Percentiles rank a stretch among this genome's conserved stretches.
phyloP scores from a whole-genome alignment of 208 protist genomes.

The Entamoeba nuttalli region DNA sequence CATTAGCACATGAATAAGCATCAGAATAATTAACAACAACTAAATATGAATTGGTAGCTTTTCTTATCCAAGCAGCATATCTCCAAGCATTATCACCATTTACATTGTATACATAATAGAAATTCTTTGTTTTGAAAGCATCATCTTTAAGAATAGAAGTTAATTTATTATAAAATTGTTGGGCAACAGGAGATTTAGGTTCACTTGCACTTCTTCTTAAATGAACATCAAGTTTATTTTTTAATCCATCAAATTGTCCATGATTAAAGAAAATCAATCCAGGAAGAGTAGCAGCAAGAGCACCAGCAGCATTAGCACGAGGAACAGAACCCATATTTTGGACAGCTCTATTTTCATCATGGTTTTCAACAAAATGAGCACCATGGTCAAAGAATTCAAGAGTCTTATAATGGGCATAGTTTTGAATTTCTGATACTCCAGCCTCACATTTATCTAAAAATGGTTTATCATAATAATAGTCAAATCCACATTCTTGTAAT shows the following conservation, averaged over 20 bases:
- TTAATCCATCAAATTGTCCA: slow-evolving; percentile 11
- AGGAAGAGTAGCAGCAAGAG: slow-evolving; percentile 5
- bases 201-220: slow-evolving; percentile 3
- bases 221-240: slow-evolving; percentile 11
- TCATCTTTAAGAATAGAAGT: background rate
- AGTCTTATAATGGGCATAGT: background rate
- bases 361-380: slow-evolving; percentile 37
- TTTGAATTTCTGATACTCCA: background rate
- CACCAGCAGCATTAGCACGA: slow-evolving; percentile 1
- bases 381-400: slow-evolving; percentile 10
- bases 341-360: slow-evolving; percentile 4
- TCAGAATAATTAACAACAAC: background rate
- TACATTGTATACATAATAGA: background rate
- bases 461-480: slow-evolving; percentile 52
- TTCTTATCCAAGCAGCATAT: background rate
- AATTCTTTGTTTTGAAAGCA: background rate
- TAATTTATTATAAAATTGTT: background rate
- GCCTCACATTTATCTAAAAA: slow-evolving; percentile 32
- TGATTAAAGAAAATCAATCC: slow-evolving; percentile 6
- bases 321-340: background rate
- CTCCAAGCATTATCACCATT: background rate
- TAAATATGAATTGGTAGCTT: background rate
- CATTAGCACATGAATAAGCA: background rate
- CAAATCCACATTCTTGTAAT: slow-evolving; percentile 45
- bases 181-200: background rate